phyloP scores from a whole-genome alignment of 2,329 filamentous ascomycete genomes.

The Apiospora pterosperma region DNA sequence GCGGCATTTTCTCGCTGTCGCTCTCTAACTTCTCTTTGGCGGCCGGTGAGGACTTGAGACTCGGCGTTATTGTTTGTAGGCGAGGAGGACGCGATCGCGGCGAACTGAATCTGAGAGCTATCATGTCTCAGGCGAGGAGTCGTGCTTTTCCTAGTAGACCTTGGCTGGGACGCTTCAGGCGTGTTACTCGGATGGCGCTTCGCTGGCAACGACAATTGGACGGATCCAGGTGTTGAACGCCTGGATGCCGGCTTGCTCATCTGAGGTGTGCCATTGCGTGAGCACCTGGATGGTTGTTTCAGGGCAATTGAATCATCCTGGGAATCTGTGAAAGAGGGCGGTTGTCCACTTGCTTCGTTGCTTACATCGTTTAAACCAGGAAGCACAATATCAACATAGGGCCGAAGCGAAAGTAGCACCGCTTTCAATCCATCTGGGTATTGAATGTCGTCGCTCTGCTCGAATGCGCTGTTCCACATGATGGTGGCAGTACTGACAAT shows the following conservation, averaged over 20 bases:
- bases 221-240: slow-evolving; percentile 28
- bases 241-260: slow-evolving; percentile 17
- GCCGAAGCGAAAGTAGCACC: slow-evolving; percentile 58
- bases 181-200: slow-evolving; percentile 21
- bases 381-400: slow-evolving; percentile 44
- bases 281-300: slow-evolving; percentile 20
- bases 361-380: slow-evolving; percentile 39
- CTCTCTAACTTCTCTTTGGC: slow-evolving; percentile 74
- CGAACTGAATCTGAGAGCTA: slow-evolving; percentile 78
- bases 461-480: slow-evolving; percentile 70
- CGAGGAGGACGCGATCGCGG: slow-evolving; percentile 61
- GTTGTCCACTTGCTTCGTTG: slow-evolving; percentile 35
- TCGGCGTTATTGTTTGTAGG: slow-evolving; percentile 47
- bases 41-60: slow-evolving; percentile 74
- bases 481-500: slow-evolving; percentile 49
- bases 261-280: background rate
- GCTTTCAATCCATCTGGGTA: slow-evolving; percentile 64
- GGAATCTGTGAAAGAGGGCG: slow-evolving; percentile 42
- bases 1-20: slow-evolving; percentile 64
- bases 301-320: slow-evolving; percentile 42
- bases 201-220: slow-evolving; percentile 28
- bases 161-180: slow-evolving; percentile 22
- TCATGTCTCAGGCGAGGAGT: slow-evolving; percentile 67
- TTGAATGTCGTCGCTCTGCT: slow-evolving; percentile 51
- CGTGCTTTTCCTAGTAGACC: slow-evolving; percentile 30